Evolutionary conservation across 148 eudicot species (phyloP).

Genomic region (Persicaria maculosa): DNA sequence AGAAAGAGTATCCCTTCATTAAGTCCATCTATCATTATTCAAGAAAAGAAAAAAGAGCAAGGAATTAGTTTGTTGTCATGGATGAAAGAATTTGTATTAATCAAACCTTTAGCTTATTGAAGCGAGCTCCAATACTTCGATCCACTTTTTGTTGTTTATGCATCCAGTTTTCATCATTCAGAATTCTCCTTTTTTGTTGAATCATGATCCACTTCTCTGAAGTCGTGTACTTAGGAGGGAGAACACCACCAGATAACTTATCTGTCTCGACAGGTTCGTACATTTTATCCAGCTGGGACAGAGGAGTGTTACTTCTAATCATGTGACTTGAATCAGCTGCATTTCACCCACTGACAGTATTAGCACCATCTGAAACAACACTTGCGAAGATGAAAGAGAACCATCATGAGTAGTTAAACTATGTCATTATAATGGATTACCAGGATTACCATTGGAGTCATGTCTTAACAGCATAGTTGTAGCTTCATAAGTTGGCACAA

Average conservation of each 20-base stretch:
- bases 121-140: conserved; percentile 52
- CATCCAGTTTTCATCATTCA: conserved; percentile 51
- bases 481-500: conserved; percentile 33
- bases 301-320: conserved; percentile 26
- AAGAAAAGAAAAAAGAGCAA: neutral
- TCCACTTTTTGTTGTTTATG: conserved; percentile 65
- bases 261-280: conserved; percentile 46
- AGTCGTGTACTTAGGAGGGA: conserved; percentile 58
- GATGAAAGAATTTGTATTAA: neutral
- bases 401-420: conserved; percentile 7
- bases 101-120: conserved; percentile 72
- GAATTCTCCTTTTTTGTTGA: conserved; percentile 56
- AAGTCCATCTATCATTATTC: neutral
- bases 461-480: conserved; percentile 23
- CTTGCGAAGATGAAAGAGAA: conserved; percentile 8
- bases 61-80: neutral
- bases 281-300: conserved; percentile 20
- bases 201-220: conserved; percentile 79
- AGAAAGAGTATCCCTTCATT: neutral
- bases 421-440: neutral
- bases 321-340: conserved; percentile 22
- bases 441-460: conserved; percentile 29
- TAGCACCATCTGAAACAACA: conserved; percentile 27
- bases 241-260: conserved; percentile 28
- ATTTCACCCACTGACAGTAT: conserved; percentile 24